Evolutionary conservation across 305 asterid genomes (phyloP).

Genomic region (Solanum aculeatissimum): DNA sequence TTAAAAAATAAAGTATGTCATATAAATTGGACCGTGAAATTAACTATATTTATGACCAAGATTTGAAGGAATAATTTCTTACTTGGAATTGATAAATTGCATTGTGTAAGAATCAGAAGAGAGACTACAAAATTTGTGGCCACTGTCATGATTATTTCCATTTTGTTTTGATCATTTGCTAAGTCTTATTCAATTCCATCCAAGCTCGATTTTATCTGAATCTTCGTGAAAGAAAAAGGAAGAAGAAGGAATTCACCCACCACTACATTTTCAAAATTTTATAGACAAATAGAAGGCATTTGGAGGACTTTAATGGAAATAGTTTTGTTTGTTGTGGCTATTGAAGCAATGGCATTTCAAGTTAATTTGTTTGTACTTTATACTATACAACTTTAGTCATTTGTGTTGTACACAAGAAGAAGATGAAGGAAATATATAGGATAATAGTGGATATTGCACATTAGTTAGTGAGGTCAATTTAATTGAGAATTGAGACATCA

Average conservation of each 20-base stretch:
- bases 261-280: not conserved
- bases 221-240: not conserved
- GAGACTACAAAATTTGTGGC: not conserved
- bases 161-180: not conserved
- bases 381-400: not conserved
- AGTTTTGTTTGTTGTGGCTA: not conserved
- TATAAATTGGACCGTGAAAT: not conserved
- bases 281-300: not conserved
- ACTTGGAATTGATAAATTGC: not conserved
- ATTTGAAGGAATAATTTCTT: not conserved
- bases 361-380: not conserved
- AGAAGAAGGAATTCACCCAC: fast-evolving
- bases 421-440: not conserved
- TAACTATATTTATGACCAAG: not conserved
- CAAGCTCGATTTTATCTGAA: not conserved
- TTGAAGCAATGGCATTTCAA: not conserved
- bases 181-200: not conserved
- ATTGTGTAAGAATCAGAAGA: not conserved
- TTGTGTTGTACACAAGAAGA: not conserved
- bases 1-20: not conserved
- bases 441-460: not conserved
- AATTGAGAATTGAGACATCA: not conserved
- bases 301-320: not conserved
- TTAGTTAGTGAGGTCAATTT: not conserved
- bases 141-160: not conserved